Evolutionary conservation across 75 land plant species (phyloP).

Genomic region (Larix kaempferi): DNA sequence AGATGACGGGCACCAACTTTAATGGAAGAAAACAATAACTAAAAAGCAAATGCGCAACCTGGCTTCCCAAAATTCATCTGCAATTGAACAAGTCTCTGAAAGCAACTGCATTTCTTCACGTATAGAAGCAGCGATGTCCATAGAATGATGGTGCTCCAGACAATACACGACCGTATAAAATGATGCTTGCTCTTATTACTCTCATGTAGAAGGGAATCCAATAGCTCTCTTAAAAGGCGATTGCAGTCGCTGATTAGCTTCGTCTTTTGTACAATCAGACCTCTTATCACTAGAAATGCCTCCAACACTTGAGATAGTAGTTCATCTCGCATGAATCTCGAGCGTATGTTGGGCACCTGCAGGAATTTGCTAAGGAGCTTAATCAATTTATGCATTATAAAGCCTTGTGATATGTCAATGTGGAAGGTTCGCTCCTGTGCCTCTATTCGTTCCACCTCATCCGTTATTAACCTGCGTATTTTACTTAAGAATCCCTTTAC

Average conservation of each 20-base stretch:
- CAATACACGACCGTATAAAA: no score
- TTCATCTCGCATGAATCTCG: conserved; percentile 66
- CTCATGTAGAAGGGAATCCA: conserved; percentile 83
- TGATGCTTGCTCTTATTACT: conserved; percentile 90
- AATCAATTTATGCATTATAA: conserved; percentile 86
- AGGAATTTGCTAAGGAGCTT: conserved; percentile 88
- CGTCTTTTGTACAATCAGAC: conserved; percentile 93
- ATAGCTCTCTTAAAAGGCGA: conserved; percentile 77
- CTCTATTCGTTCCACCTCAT: no score
- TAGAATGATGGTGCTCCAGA: no score
- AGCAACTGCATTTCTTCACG: no score
- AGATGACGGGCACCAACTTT: no score
- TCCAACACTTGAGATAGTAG: no score
- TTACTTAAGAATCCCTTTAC: conserved; percentile 64
- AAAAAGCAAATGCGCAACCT: no score
- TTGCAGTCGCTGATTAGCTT: conserved; percentile 94
- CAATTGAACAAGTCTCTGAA: no score
- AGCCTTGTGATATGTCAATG: conserved; percentile 89
- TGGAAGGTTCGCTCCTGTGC: conserved; percentile 13
- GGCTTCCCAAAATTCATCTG: no score
- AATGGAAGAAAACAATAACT: no score
- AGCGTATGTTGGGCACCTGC: conserved; percentile 77
- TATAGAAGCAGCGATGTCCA: no score
- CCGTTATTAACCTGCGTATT: conserved; percentile 43
- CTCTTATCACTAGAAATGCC: conserved; percentile 88